Percentiles rank a stretch among this genome's conserved stretches.
Conservation (phyloP, 371 early-diverging fungal species). For the Mortierella sp. region DNA sequence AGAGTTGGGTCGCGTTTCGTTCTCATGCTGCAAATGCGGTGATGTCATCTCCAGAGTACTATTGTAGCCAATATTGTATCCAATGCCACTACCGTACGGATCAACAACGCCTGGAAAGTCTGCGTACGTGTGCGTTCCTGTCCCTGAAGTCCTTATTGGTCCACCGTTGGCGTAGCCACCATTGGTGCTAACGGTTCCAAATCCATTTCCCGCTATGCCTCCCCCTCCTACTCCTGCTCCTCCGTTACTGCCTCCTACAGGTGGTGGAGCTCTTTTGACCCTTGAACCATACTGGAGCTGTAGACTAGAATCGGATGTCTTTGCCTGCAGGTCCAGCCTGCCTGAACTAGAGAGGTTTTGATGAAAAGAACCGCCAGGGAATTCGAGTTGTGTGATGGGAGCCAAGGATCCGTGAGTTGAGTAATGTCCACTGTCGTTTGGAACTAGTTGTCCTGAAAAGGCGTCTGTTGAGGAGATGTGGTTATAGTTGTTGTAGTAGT, state of each 20-base stretch:
- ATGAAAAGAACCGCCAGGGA: slow-evolving; percentile 16
- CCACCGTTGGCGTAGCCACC: not conserved
- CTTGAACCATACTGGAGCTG: slow-evolving; percentile 39
- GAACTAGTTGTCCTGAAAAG: slow-evolving; percentile 8
- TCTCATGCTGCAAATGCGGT: slow-evolving; percentile 7
- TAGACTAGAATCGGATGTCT: slow-evolving; percentile 28
- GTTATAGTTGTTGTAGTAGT: slow-evolving; percentile 4
- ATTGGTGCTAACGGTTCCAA: not conserved
- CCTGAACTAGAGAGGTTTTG: slow-evolving; percentile 31
- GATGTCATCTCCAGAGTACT: slow-evolving; percentile 12
- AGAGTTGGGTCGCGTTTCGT: slow-evolving; percentile 1
- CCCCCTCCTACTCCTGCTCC: not conserved
- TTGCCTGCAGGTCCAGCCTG: slow-evolving; percentile 25
- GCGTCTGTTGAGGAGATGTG: not conserved
- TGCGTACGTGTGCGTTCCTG: not conserved
- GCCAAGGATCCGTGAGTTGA: slow-evolving; percentile 33
- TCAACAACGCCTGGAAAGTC: not conserved
- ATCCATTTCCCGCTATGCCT: not conserved
- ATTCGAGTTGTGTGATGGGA: slow-evolving; percentile 15
- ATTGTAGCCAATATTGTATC: not conserved
- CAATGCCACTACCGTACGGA: not conserved
- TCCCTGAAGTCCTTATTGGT: slow-evolving; percentile 1
- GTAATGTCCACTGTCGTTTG: slow-evolving; percentile 39
- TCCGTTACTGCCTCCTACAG: not conserved
- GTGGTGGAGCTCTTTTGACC: slow-evolving; percentile 22